phyloP scores from a whole-genome alignment of 2,329 filamentous ascomycete species.

The Aureobasidium melanogenum region DNA sequence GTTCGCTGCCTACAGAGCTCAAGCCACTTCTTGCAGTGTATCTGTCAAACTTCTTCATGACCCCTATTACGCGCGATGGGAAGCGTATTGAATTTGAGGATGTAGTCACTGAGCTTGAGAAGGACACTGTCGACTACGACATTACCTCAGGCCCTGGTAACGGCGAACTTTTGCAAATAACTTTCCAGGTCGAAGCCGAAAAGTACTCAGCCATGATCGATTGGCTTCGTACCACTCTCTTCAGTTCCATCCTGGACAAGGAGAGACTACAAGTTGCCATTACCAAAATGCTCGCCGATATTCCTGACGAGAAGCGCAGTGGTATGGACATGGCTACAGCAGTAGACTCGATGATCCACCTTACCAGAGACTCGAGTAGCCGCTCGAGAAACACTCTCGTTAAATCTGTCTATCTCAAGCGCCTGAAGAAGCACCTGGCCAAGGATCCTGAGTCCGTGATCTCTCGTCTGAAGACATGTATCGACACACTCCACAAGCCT shows the following conservation, averaged over 20 bases:
- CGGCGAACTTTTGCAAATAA: conserved; percentile 70
- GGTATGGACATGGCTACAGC: conserved; percentile 58
- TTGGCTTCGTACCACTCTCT: conserved; percentile 81
- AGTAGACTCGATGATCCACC: conserved; percentile 68
- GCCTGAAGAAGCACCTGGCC: conserved; percentile 70
- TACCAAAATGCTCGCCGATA: conserved; percentile 78
- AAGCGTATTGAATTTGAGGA: conserved; percentile 79
- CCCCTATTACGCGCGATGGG: conserved; percentile 70
- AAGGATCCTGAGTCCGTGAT: conserved; percentile 69
- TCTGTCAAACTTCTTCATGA: conserved; percentile 88
- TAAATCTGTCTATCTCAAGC: conserved; percentile 77
- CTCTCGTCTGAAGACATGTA: conserved; percentile 63
- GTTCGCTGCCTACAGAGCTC: conserved; percentile 65
- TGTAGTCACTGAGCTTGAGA: conserved; percentile 82
- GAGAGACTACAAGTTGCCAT: conserved; percentile 54
- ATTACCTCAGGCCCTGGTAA: conserved; percentile 66
- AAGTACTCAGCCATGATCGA: conserved; percentile 76
- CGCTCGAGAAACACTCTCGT: conserved; percentile 76
- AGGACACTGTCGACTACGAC: conserved; percentile 77
- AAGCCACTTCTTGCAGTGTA: conserved; percentile 81
- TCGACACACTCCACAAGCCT: conserved; percentile 67
- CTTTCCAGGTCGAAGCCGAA: conserved; percentile 77
- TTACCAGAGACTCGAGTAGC: conserved; percentile 64
- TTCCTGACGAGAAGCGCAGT: conserved; percentile 84
- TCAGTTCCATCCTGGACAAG: conserved; percentile 79